phyloP scores from a whole-genome alignment of 345 rosid species.

The Leavenworthia alabamica region DNA sequence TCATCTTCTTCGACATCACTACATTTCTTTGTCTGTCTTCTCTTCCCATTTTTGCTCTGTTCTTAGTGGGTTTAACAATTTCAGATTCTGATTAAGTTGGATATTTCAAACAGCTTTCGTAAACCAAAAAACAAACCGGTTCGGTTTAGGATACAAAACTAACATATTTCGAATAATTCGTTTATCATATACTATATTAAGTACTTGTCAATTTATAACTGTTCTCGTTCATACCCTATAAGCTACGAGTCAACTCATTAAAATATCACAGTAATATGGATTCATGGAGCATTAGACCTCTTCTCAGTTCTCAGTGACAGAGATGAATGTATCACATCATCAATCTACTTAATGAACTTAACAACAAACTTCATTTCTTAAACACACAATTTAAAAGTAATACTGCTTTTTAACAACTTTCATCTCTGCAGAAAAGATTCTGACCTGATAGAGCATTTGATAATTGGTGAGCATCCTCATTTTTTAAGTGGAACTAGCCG shows the following conservation, averaged over 20 bases:
- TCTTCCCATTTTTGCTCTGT: no score
- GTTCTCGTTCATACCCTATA: neutral
- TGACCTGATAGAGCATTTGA: neutral
- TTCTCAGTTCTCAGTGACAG: neutral
- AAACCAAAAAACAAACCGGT: no score
- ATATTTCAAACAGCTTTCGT: no score
- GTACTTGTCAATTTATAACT: no score
- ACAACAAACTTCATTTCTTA: constrained; percentile 13
- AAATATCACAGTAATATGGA: neutral
- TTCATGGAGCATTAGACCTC: neutral
- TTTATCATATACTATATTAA: neutral
- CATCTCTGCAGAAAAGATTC: constrained; percentile 6
- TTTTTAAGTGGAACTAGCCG: constrained; percentile 33
- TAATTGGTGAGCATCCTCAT: neutral
- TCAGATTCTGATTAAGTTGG: no score
- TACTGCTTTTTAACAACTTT: constrained; percentile 5
- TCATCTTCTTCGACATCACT: no score
- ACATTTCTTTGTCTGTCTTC: no score
- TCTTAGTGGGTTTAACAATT: no score
- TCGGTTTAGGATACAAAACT: no score
- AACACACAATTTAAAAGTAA: neutral
- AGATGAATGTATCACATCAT: constrained; percentile 12
- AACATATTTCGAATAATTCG: neutral
- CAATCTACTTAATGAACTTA: constrained; percentile 20
- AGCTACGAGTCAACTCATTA: neutral